phyloP scores from a whole-genome alignment of 1,284 basidiomycete species.

The Ustilago tritici region DNA sequence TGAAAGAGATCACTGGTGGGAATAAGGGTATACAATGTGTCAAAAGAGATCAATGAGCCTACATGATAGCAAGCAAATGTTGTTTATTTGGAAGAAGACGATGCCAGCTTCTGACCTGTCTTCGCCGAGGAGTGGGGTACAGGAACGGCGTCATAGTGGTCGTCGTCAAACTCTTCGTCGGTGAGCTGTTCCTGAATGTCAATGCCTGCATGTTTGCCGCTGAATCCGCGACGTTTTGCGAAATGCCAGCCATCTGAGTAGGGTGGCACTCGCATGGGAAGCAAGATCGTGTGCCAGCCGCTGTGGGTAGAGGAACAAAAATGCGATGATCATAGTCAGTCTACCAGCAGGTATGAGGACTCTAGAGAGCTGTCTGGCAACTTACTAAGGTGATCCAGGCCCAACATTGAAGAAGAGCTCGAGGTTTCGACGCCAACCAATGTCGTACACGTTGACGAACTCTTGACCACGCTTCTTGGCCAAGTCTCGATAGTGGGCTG shows the following conservation, averaged over 20 bases:
- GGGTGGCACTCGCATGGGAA: constrained; percentile 84
- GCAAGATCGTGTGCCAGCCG: constrained; percentile 79
- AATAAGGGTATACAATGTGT: constrained; percentile 2
- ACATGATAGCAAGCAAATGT: background rate
- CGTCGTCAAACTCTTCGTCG: constrained; percentile 70
- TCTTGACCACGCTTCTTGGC: constrained; percentile 76
- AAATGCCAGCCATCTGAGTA: constrained; percentile 87
- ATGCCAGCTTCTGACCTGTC: background rate
- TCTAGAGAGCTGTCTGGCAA: background rate
- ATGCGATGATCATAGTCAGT: background rate
- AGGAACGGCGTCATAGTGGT: constrained; percentile 19
- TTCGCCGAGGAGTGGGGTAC: background rate
- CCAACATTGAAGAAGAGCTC: constrained; percentile 90
- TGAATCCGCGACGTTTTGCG: constrained; percentile 77
- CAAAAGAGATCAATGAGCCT: background rate
- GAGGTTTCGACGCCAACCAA: constrained; percentile 81
- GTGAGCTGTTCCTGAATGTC: constrained; percentile 73
- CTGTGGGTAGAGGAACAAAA: constrained; percentile 70
- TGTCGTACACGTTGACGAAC: constrained; percentile 91
- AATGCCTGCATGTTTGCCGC: constrained; percentile 70
- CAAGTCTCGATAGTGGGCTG: constrained; percentile 77
- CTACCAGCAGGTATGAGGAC: background rate
- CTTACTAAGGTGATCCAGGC: constrained; percentile 66
- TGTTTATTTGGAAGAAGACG: background rate
- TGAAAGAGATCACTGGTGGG: background rate